A percentile compares a stretch with the other conserved stretches of the same genome.
phyloP scores from a whole-genome alignment of 257 asterid genomes.

The Lavandula angustifolia region DNA sequence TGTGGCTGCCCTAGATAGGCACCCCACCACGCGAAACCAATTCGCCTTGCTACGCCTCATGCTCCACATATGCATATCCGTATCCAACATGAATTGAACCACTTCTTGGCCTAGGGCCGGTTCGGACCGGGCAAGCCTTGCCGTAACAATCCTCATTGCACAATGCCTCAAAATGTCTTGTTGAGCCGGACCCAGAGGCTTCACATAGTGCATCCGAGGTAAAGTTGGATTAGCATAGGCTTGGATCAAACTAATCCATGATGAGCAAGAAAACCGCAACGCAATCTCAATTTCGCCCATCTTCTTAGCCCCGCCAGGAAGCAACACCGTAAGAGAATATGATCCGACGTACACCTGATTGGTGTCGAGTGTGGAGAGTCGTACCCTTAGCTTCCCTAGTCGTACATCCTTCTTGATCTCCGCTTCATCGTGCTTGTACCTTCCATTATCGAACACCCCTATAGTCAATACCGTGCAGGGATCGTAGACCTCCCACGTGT shows the following conservation, averaged over 20 bases:
- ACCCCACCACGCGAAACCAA: slow-evolving; percentile 82
- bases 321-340: slow-evolving; percentile 59
- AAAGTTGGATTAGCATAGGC: slow-evolving; percentile 72
- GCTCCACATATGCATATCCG: slow-evolving; percentile 88
- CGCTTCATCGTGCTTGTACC: slow-evolving; percentile 59
- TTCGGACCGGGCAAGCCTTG: slow-evolving; percentile 74
- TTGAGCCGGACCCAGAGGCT: slow-evolving; percentile 82
- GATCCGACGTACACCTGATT: slow-evolving; percentile 75
- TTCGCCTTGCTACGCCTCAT: slow-evolving; percentile 93
- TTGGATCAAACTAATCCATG: slow-evolving; percentile 78
- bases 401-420: slow-evolving; percentile 59
- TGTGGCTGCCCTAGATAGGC: slow-evolving; percentile 68
- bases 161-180: slow-evolving; percentile 77
- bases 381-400: slow-evolving; percentile 77
- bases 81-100: slow-evolving; percentile 83
- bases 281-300: slow-evolving; percentile 93
- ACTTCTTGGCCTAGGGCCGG: slow-evolving; percentile 87
- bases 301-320: slow-evolving; percentile 76
- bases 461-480: slow-evolving; percentile 86
- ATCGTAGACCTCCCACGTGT: slow-evolving; percentile 91
- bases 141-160: slow-evolving; percentile 74
- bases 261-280: slow-evolving; percentile 68
- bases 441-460: slow-evolving; percentile 82
- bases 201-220: slow-evolving; percentile 89
- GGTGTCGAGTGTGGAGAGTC: slow-evolving; percentile 78